Evolutionary conservation across 768 basidiomycete genomes (phyloP), one percentile per base, ranked within the genome.

Genomic region (Lactarius tabidus): DNA sequence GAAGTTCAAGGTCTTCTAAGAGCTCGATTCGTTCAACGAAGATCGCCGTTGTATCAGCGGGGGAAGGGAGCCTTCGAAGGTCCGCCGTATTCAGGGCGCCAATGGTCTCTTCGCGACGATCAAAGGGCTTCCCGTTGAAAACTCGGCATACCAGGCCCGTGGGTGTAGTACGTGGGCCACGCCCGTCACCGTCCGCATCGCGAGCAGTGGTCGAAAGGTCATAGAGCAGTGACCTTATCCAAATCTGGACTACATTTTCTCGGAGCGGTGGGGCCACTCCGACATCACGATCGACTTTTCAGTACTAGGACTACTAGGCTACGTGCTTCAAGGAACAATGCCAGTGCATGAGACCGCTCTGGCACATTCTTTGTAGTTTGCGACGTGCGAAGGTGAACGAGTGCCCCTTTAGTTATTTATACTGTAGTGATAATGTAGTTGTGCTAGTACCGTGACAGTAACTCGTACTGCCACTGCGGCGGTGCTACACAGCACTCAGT

Each of bases 141-240:
- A 5, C 31, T 23, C 29, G 57, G 26, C 52, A 38, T 35, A 18
- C 45, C 9, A 58, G 48, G 39, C 48, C 48, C 48, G 31, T 23
- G 6, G 51, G 65, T 26, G 7, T 45, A 5, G 57, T 62, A 26
- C 65, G 61, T 14, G 61, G 65, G n/a, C 65, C 65, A 1, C 65
- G 65, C 26, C 65, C 65, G 9, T 56, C 60, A 38, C 61, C 65
- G 6, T 38, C 51, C 17, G 15, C 51, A 23, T 29, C n/a, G 39
- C 38, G 38, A 23, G 36, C 18, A 38, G 33, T 14, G 18, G 31
- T 15, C 6, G 35, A 52, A 26, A 31, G 20, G 36, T 31, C 20
- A 38, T 58, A 14, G 23, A 14, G 48, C 23, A 51, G 48, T 6
- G 14, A 23, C 43, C n/a, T n/a, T 45, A 3, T 45, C 43, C 10